Conservation (phyloP, 2,329 filamentous ascomycete species). For the Alternaria novae-zelandiae region DNA sequence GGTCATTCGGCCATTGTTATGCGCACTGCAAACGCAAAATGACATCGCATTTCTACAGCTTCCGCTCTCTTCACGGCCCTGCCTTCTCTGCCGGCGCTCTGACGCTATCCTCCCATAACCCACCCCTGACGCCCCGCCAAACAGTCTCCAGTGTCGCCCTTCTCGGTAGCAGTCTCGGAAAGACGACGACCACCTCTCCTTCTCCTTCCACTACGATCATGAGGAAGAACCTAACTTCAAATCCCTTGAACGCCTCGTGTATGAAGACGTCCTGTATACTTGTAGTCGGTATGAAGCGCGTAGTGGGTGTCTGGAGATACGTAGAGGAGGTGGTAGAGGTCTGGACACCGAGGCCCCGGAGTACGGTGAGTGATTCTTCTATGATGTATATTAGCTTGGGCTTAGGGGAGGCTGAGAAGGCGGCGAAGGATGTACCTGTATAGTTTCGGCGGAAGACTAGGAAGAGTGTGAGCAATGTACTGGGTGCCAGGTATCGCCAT, state of each 20-base stretch:
- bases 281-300: conserved; percentile 86
- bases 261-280: conserved; percentile 93
- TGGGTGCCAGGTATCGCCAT: conserved; percentile 52
- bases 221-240: conserved; percentile 88
- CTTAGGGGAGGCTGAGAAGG: neutral
- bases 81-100: neutral
- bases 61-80: neutral
- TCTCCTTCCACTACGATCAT: conserved; percentile 90
- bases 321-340: conserved; percentile 74
- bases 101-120: conserved; percentile 71
- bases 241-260: conserved; percentile 92
- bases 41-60: neutral
- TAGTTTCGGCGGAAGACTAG: conserved; percentile 57
- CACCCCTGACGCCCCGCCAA: conserved; percentile 84
- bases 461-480: conserved; percentile 51
- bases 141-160: conserved; percentile 81
- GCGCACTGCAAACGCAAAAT: neutral
- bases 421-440: conserved; percentile 51
- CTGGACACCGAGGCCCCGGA: conserved; percentile 89
- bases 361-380: conserved; percentile 85
- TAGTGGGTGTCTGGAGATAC: conserved; percentile 68
- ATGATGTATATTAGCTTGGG: conserved; percentile 26
- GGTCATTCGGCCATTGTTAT: neutral
- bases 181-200: conserved; percentile 90
- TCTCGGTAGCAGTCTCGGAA: conserved; percentile 79